Percentiles rank a stretch among this genome's conserved stretches.
Evolutionary conservation across 73 alveolate species (phyloP).

Genomic region (Uronychia binucleata): DNA sequence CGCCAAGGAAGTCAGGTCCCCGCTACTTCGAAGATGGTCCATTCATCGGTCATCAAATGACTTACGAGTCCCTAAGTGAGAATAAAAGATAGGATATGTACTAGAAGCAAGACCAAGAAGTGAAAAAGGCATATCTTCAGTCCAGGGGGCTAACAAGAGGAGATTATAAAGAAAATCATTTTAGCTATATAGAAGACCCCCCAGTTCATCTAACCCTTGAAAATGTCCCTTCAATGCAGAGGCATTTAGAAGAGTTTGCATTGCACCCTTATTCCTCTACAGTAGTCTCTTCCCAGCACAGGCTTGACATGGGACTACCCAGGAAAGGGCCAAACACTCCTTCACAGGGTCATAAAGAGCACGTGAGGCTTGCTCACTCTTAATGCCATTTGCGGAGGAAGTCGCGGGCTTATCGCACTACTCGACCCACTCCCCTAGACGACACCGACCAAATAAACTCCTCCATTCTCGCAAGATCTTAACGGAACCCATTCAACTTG

Average conservation of each 20-base stretch:
- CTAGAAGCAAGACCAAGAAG: background rate
- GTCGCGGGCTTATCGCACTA: background rate
- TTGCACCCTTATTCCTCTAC: too few species aligned
- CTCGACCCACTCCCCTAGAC: background rate
- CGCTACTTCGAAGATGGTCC: conserved; percentile 70
- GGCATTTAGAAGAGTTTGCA: too few species aligned
- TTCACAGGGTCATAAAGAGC: background rate
- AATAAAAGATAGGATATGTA: background rate
- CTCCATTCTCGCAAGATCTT: background rate
- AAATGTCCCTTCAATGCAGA: too few species aligned
- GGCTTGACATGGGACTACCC: too few species aligned
- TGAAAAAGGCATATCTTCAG: background rate
- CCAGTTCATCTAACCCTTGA: too few species aligned
- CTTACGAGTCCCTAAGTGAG: background rate
- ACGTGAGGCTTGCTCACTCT: background rate
- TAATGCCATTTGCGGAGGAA: background rate
- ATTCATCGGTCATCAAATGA: conserved; percentile 38
- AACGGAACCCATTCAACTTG: background rate
- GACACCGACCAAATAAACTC: background rate
- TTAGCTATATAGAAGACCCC: background rate
- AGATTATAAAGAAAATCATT: background rate
- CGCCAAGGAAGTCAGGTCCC: conserved; percentile 61
- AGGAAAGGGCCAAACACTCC: background rate
- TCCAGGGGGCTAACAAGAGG: background rate
- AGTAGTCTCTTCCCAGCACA: too few species aligned